Percentiles rank a stretch among this genome's conserved stretches.
phyloP scores from a whole-genome alignment of 2,329 filamentous ascomycete species.

The Hysterium pulicare region DNA sequence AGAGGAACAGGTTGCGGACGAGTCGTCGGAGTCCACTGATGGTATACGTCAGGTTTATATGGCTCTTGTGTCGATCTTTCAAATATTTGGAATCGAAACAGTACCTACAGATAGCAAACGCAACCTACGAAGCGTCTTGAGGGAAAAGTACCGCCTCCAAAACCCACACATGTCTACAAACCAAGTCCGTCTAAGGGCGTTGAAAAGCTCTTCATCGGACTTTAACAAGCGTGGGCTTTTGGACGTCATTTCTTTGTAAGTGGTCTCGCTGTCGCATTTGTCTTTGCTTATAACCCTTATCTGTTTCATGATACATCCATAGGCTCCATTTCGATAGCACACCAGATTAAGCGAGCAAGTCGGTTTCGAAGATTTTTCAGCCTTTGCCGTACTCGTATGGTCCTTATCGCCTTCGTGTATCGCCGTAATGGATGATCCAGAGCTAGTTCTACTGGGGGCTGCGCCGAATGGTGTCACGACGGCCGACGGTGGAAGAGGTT shows the following conservation, averaged over 20 bases:
- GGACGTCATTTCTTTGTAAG: not conserved
- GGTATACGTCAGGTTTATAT: not conserved
- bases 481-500: too few relatives aligned
- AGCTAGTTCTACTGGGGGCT: too few relatives aligned
- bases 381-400: too few relatives aligned
- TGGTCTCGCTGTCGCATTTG: not conserved
- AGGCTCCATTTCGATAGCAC: not conserved
- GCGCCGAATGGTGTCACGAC: too few relatives aligned
- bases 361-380: not conserved
- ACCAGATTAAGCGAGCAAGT: not conserved
- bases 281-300: not conserved
- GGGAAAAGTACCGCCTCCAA: constrained; percentile 10
- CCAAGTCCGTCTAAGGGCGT: not conserved
- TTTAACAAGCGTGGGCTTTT: not conserved
- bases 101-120: constrained; percentile 10
- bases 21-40: constrained; percentile 5
- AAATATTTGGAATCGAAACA: not conserved
- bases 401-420: too few relatives aligned
- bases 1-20: constrained; percentile 8
- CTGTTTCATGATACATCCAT: not conserved
- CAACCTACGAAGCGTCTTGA: constrained; percentile 11
- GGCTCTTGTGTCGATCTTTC: not conserved
- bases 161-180: constrained; percentile 9
- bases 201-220: not conserved
- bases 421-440: too few relatives aligned